phyloP scores from a whole-genome alignment of 495 filamentous ascomycete genomes.

The Talaromyces wortmannii region DNA sequence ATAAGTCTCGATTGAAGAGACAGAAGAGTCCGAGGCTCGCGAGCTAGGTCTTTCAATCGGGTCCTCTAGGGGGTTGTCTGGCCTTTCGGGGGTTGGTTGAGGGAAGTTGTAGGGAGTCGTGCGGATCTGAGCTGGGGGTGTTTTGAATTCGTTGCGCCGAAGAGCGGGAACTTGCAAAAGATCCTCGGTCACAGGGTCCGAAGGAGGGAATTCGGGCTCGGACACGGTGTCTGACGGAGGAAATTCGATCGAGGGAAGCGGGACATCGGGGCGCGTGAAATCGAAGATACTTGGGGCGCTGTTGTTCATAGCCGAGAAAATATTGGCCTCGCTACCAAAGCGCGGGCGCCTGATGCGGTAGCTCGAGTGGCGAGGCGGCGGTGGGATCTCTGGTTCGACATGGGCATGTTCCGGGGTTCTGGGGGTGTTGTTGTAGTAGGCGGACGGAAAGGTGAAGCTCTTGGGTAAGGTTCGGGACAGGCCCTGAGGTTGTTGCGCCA shows the following conservation, averaged over 20 bases:
- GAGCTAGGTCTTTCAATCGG: constrained; percentile 51
- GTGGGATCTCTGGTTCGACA: constrained; percentile 30
- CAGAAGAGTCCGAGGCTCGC: constrained; percentile 60
- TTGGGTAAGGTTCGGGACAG: constrained; percentile 60
- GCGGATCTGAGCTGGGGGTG: constrained; percentile 52
- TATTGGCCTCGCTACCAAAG: constrained; percentile 39
- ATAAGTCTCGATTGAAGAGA: constrained; percentile 59
- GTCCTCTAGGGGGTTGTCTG: constrained; percentile 25
- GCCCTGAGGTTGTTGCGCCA: constrained; percentile 42
- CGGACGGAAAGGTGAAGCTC: constrained; percentile 57
- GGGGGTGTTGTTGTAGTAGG: constrained; percentile 37
- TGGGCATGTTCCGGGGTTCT: constrained; percentile 49
- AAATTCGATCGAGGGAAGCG: constrained; percentile 56
- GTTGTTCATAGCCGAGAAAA: constrained; percentile 27
- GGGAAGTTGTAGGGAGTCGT: constrained; percentile 24
- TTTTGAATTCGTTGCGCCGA: constrained; percentile 51
- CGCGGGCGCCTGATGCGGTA: constrained; percentile 37
- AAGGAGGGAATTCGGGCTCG: constrained; percentile 11
- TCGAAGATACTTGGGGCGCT: constrained; percentile 19
- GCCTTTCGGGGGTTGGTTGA: constrained; percentile 19
- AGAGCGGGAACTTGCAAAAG: constrained; percentile 43
- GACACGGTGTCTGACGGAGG: constrained; percentile 19
- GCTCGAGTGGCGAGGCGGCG: constrained; percentile 47
- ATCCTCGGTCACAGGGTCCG: constrained; percentile 18
- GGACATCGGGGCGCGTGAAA: constrained; percentile 31